Conservation (phyloP, 78 protist genomes). For the Blattamonas nauphoetae region DNA sequence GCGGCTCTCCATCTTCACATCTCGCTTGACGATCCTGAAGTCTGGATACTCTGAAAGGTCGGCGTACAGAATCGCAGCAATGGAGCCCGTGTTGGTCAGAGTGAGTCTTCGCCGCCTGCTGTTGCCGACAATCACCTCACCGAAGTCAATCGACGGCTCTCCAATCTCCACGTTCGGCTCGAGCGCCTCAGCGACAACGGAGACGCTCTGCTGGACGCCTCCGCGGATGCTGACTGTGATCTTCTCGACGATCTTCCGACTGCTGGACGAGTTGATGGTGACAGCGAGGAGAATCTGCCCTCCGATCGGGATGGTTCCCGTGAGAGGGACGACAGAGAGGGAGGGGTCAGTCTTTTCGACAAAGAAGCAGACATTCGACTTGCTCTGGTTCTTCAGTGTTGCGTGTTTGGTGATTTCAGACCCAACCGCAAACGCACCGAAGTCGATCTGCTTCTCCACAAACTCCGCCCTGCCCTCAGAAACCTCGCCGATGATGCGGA, state of each 20-base stretch:
- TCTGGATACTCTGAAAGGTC: constrained; percentile 7
- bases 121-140: constrained; percentile 24
- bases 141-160: constrained; percentile 18
- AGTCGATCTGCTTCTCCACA: constrained; percentile 20
- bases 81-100: constrained; percentile 8
- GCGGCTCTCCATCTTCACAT: too few relatives aligned
- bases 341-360: not conserved
- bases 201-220: constrained; percentile 1
- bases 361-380: not conserved
- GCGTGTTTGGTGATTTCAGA: not conserved
- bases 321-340: not conserved
- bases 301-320: constrained; percentile 15
- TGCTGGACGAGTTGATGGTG: not conserved
- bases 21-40: constrained; percentile 5
- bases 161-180: constrained; percentile 19
- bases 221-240: constrained; percentile 5
- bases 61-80: constrained; percentile 6
- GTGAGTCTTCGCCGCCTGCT: not conserved
- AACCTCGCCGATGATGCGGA: constrained; percentile 11
- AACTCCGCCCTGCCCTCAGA: not conserved
- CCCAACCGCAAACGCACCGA: constrained; percentile 32
- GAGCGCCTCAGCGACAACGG: constrained; percentile 25
- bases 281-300: not conserved
- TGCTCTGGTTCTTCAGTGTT: not conserved
- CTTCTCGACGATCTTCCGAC: not conserved